Base-by-base conservation (phyloP, 2,329 filamentous ascomycete species). In the Colletotrichum orchidophilum region DNA sequence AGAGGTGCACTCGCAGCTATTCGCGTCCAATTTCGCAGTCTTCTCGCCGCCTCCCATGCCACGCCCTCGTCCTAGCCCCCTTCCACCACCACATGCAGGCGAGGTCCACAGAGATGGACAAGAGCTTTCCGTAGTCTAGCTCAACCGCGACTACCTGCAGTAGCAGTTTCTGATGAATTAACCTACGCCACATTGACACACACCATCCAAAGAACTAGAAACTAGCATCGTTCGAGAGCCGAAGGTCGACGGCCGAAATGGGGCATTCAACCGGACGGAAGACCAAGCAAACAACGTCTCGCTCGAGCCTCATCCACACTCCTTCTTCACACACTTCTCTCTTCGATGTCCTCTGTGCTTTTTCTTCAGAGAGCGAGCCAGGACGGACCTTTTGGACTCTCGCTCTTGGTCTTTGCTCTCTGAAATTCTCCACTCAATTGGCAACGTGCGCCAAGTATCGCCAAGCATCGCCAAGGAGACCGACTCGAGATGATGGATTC, bases 381-480 rank as follows among this genome's bases (percentile, higher is more conserved):
- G 15, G 29, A 27, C 21, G 59, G 29, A 18, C n/a, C 15, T 21
- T 26, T 33, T 26, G 15, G 52, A 21, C 63, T 66, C 58, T 33
- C 59, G 26, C 7, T 50, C 42, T 50, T 54, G 39, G 7, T 46
- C 39, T 21, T 46, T 15, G 18, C 21, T 18, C 39, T 46, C 39
- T 46, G 18, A 3, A 3, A 46, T 46, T 18, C 55, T 33, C 67
- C 27, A 60, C 55, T 60, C 62, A 66, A 66, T 52, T 71, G 53
- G 53, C 69, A 69, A 69, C 69, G 69, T 71, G 64, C 58, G 64
- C 64, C 69, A 71, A 71, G 68, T 39, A 54, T 29, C 58, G 64
- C 64, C 68, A 71, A 71, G 68, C 50, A 54, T 29, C 58, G 64
- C 64, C 68, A 71, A 71, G 68, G 50, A 63, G 18, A 29, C 39